Evolutionary conservation across 108 stramenopile genomes (phyloP), one percentile per base, ranked within the genome.

Genomic region (Cyclostephanos invisitatus): DNA sequence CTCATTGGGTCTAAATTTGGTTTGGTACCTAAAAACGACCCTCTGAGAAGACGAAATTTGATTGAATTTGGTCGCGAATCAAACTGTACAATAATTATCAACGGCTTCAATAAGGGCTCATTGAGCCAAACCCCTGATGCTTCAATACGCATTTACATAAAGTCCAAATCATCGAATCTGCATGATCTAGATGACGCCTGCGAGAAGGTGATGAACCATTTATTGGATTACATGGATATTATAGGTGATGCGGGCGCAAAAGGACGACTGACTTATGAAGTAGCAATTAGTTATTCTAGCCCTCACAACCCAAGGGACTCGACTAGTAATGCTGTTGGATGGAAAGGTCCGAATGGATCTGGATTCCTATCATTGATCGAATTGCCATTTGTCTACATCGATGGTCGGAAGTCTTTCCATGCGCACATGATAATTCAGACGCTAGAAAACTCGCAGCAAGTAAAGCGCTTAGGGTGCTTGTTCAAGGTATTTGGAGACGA

Each of bases 231-330:
- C 12, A 0, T 54, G 53, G 53, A 54, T 25, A 0, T 44, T 0
- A 20, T 25, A 12, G 25, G 11, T 24, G 22, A 54, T 25, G 0
- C 27, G 22, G 53, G 22, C 14, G 22, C 53, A 0, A 54, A 54
- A 27, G 53, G 53, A 27, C 53, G 53, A 54, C 5, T 54, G 53
- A 54, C 11, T 54, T 25, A 54, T 54, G 53, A 54, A 27, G 53
- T 54, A 21, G 53, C 53, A 25, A 5, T 20, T 7, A 53, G 51
- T 25, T 53, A 8, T 20, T 0, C 51, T 21, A 20, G 51, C 8
- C 22, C 4, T 7, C 51, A 53, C 10, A 4, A 10, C 10, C 49
- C 20, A 8, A 53, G 51, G 51, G 51, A 53, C 0, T 54, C 53
- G 14, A 54, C 53, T 25, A 54, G 21, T 48, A 44, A 54, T 54